Conservation (phyloP, 805 yeast species). For the Teunomyces gatunensis region DNA sequence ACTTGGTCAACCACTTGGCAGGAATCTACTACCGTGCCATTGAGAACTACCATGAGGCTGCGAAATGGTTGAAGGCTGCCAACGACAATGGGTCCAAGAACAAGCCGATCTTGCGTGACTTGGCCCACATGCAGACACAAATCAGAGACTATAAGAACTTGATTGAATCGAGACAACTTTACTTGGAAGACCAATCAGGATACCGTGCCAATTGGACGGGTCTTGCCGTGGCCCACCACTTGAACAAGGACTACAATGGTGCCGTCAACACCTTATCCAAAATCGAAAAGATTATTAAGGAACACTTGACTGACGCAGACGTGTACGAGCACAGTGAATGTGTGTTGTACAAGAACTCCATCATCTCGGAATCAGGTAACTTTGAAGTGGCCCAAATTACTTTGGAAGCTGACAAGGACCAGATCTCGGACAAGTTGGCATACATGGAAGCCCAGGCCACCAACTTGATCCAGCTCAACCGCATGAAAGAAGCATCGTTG, state of each 20-base stretch:
- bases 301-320: slow-evolving; percentile 64
- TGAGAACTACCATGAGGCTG: slow-evolving; percentile 71
- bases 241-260: slow-evolving; percentile 61
- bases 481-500: slow-evolving; percentile 60
- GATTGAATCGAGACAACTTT: slow-evolving; percentile 60
- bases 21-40: slow-evolving; percentile 78
- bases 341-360: slow-evolving; percentile 64
- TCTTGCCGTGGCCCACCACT: slow-evolving; percentile 79
- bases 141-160: slow-evolving; percentile 67
- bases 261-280: slow-evolving; percentile 72
- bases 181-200: slow-evolving; percentile 73
- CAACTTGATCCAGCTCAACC: slow-evolving; percentile 57
- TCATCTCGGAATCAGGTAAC: slow-evolving; percentile 64
- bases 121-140: slow-evolving; percentile 77
- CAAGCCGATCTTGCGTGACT: slow-evolving; percentile 75
- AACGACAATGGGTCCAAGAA: slow-evolving; percentile 76
- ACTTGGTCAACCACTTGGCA: slow-evolving; percentile 77
- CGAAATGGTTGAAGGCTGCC: slow-evolving; percentile 73
- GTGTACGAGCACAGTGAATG: slow-evolving; percentile 80
- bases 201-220: slow-evolving; percentile 90
- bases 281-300: slow-evolving; percentile 73
- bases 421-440: slow-evolving; percentile 55
- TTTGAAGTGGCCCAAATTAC: slow-evolving; percentile 60
- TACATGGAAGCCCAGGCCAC: slow-evolving; percentile 66
- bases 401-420: slow-evolving; percentile 50